Evolutionary conservation across 176 grass and related monocot species (phyloP), one percentile per base, ranked within the genome.

Genomic region (Echinochloa phyllopogon): DNA sequence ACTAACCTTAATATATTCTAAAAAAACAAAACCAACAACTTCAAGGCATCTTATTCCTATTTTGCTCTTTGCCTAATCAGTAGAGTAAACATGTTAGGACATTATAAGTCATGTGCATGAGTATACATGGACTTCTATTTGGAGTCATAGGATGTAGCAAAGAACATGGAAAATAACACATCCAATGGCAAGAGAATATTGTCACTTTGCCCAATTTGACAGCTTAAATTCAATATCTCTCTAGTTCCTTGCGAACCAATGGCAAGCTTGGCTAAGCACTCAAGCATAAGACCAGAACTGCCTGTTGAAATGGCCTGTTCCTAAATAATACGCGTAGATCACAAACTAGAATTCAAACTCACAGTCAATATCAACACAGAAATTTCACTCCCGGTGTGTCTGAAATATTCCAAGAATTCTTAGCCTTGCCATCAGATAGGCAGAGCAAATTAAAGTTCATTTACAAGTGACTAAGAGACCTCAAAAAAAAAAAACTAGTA

Each of bases 201-300:
- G 38, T 39, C 20, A 39, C 4, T 18, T 81, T 7, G 14, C 17
- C 48, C 51, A 70, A 70, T 72, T 15, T 72, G 67, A 36, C n/a
- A 41, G 49, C 56, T 40, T 17, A 15, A 64, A 56, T 73, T 75
- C n/a, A 43, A 44, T 55, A 17, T 62, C 20, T 70, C 74, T 37
- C 65, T 37, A 62, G 3, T 78, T 63, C 74, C 33, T 78, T 60
- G 38, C 5, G 13, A 81, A 43, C 44, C 15, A 64, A 63, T 51
- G 38, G 37, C 14, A 52, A 74, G 27, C 12, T 33, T 39, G 13
- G 36, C 6, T 27, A 51, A 61, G 57, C 43, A 79, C 43, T 72
- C 16, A 3, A 59, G 29, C 29, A 33, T 33, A 33, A 33, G 29
- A 33, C 25, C 61, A 66, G n/a, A 25, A 3, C 7, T 77, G 4